Conservation (phyloP, 1,139 yeast species). For the Yamadazyma dendronema region DNA sequence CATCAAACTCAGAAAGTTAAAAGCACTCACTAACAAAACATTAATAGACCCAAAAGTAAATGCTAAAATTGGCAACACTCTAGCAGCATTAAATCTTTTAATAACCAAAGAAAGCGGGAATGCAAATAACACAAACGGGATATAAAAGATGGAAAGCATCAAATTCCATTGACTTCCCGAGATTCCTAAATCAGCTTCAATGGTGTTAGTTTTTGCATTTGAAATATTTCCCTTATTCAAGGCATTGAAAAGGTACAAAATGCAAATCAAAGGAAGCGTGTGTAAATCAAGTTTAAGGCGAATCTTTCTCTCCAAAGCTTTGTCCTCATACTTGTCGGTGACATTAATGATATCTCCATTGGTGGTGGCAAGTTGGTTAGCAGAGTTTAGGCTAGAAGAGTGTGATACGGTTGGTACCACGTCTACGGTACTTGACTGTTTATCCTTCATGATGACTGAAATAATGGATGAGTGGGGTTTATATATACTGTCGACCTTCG, state of each 20-base stretch:
- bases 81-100: constrained; percentile 25
- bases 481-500: background rate
- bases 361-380: constrained; percentile 17
- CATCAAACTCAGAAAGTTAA: constrained; percentile 23
- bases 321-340: constrained; percentile 14
- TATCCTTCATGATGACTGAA: constrained; percentile 7
- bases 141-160: constrained; percentile 30
- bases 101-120: constrained; percentile 34
- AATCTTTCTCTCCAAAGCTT: constrained; percentile 22
- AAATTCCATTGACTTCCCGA: constrained; percentile 29
- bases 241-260: constrained; percentile 29
- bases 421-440: constrained; percentile 9
- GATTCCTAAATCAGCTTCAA: constrained; percentile 25
- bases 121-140: constrained; percentile 32
- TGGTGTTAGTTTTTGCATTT: constrained; percentile 28
- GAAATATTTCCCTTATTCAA: constrained; percentile 27
- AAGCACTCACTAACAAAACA: constrained; percentile 24
- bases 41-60: constrained; percentile 27
- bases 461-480: background rate
- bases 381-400: constrained; percentile 14
- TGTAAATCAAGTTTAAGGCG: constrained; percentile 33
- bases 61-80: constrained; percentile 31
- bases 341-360: constrained; percentile 15
- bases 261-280: constrained; percentile 28
- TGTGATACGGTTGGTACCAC: constrained; percentile 12